Conservation (phyloP, 768 basidiomycete genomes). For the Suillus tomentosus region DNA sequence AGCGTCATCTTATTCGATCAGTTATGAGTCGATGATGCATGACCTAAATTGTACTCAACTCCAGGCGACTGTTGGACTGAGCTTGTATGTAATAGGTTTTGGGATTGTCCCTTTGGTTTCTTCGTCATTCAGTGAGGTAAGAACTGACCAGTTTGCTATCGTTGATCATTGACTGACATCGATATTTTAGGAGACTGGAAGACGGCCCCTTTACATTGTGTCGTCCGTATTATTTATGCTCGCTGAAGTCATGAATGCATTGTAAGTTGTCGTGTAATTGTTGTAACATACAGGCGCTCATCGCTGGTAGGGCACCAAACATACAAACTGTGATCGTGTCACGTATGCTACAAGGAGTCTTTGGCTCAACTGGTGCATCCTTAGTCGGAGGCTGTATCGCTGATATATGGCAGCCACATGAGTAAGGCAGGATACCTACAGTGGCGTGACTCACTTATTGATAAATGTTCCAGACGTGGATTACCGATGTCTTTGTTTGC, state of each 20-base stretch:
- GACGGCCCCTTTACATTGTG: conserved; percentile 57
- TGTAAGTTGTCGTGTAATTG: conserved; percentile 17
- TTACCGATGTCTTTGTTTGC: conserved; percentile 76
- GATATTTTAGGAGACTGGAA: conserved; percentile 53
- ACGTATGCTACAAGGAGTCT: conserved; percentile 61
- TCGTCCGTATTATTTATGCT: conserved; percentile 49
- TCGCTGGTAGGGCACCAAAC: conserved; percentile 36
- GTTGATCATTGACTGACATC: conserved; percentile 4
- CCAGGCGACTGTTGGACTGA: conserved; percentile 46
- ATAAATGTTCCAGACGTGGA: conserved; percentile 25
- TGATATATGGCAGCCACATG: conserved; percentile 63
- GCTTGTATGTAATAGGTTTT: conserved; percentile 57
- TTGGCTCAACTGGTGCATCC: conserved; percentile 64
- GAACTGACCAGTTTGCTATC: not conserved
- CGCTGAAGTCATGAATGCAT: conserved; percentile 44
- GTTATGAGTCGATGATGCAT: conserved; percentile 52
- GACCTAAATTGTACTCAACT: conserved; percentile 43
- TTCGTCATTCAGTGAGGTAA: conserved; percentile 62
- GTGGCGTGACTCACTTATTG: not conserved
- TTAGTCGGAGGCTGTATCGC: conserved; percentile 72
- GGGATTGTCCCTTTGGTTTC: conserved; percentile 59
- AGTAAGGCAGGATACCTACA: conserved; percentile 42
- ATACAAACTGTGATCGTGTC: conserved; percentile 59
- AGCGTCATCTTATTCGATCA: conserved; percentile 51
- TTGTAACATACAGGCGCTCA: not conserved